Evolutionary conservation across 768 basidiomycete species (phyloP).

Genomic region (Coprinellus micaceus): DNA sequence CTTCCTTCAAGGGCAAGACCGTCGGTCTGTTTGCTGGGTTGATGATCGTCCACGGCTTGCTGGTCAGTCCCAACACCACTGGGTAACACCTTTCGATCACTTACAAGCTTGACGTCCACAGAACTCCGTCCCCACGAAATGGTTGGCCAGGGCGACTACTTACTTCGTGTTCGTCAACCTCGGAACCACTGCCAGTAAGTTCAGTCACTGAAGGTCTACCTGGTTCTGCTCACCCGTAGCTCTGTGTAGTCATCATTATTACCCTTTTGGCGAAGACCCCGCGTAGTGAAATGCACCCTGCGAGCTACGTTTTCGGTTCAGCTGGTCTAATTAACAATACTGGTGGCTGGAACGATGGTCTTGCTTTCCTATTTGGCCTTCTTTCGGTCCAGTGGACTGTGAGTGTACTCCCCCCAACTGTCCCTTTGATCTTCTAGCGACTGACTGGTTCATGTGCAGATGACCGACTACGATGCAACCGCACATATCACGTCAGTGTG

Average conservation of each 20-base stretch:
- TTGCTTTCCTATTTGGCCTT: slow-evolving; percentile 82
- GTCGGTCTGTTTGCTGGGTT: slow-evolving; percentile 78
- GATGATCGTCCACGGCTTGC: slow-evolving; percentile 71
- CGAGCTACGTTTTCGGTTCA: slow-evolving; percentile 75
- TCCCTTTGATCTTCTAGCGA: neutral
- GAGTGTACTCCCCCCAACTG: slow-evolving; percentile 21
- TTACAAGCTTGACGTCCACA: too few relatives aligned
- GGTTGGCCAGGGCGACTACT: slow-evolving; percentile 70
- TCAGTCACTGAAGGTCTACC: neutral
- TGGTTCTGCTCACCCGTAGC: neutral
- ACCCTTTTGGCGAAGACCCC: slow-evolving; percentile 73
- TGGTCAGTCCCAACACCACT: slow-evolving; percentile 38
- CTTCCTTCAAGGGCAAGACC: slow-evolving; percentile 49
- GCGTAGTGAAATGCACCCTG: slow-evolving; percentile 75
- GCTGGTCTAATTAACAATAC: slow-evolving; percentile 74
- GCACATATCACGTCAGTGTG: slow-evolving; percentile 73
- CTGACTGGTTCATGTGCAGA: slow-evolving; percentile 2
- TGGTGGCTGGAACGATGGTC: slow-evolving; percentile 73
- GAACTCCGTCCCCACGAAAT: slow-evolving; percentile 73
- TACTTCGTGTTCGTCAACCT: slow-evolving; percentile 87
- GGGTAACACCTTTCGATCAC: too few relatives aligned
- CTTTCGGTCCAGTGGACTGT: slow-evolving; percentile 88
- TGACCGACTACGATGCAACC: slow-evolving; percentile 69
- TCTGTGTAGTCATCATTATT: slow-evolving; percentile 79
- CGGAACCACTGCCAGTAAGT: slow-evolving; percentile 65